Evolutionary conservation across 1,284 basidiomycete species (phyloP), one percentile per base, ranked within the genome.

Genomic region (Peniophora sp.): DNA sequence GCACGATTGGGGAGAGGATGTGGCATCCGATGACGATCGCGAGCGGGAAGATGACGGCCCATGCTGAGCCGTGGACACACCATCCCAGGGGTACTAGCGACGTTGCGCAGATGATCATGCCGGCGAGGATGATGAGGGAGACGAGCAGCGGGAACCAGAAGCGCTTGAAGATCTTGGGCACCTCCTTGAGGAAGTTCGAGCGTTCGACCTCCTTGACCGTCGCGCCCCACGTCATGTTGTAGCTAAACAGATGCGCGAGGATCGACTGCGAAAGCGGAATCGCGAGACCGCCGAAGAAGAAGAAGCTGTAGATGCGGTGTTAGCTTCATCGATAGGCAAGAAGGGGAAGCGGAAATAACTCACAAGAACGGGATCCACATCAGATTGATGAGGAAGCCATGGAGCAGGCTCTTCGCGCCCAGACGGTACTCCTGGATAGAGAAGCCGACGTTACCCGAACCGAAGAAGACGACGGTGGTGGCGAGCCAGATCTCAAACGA

Each of bases 151-250:
- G 61, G 59, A 72, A 68, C 65, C 73, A 76, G 69, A 76, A 78
- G 52, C 73, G 64, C 59, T 74, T 74, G 59, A 70, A 61, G 55
- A 79, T 79, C 55, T 71, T 67, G 8, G 78, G 79, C 14, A 80
- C 68, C 62, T 81, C 78, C 59, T 73, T 69, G 71, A 79, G 80
- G 67, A 81, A 81, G 61, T 80, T 80, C 51, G 73, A 74, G 49
- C 71, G 68, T 57, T 76, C 70, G 53, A 77, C 75, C 50, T 74
- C 73, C 61, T 77, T 76, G 57, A 63, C 66, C 25, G 70, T 73
- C 49, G 70, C 70, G 25, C 64, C 65, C 75, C 75, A 78, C 17
- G 69, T 70, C 70, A 81, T 81, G 65, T 81, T 75, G 69, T 75
- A 75, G 35, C 75, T 74, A 58, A 79, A 68, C 53, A 77, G 54